These are phyloP conservation scores for Graphilbum fragrans DNA, from an alignment of 2,329 filamentous ascomycete species.

Conservation along the genomic window DNA sequence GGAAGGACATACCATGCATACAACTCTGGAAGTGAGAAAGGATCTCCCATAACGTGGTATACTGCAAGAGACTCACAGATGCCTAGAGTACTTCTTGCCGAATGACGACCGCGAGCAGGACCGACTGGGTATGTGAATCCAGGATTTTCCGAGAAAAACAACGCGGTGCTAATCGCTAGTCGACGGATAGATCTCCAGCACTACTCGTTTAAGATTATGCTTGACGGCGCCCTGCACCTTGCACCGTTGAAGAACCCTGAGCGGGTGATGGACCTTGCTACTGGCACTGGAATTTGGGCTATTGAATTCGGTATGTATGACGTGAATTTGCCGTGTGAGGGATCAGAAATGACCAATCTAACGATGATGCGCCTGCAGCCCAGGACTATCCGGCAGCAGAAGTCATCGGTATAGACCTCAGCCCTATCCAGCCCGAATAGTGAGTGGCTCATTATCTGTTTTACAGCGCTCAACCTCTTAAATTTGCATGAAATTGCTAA, in stretches of 20 bases:
- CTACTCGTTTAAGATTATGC: not conserved
- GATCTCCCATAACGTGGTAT: not conserved
- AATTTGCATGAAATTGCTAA: not conserved
- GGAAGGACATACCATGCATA: slow-evolving; percentile 16
- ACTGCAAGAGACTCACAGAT: slow-evolving; percentile 8
- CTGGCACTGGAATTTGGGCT: slow-evolving; percentile 3
- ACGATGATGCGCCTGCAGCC: not conserved
- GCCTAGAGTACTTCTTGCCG: slow-evolving; percentile 14
- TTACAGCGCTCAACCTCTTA: not conserved
- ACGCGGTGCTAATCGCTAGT: not conserved
- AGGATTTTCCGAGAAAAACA: not conserved
- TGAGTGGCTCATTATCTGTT: not conserved
- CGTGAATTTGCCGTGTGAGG: not conserved
- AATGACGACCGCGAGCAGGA: slow-evolving; percentile 32
- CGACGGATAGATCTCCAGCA: not conserved
- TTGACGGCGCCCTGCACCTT: not conserved
- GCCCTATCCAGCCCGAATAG: slow-evolving; percentile 8
- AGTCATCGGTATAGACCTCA: slow-evolving; percentile 8
- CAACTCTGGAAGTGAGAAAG: slow-evolving; percentile 16
- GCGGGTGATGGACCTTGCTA: not conserved
- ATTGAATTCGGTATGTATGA: slow-evolving; percentile 2
- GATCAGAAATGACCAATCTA: not conserved
- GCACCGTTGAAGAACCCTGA: not conserved
- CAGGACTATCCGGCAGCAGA: slow-evolving; percentile 4
- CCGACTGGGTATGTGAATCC: slow-evolving; percentile 34